phyloP scores from a whole-genome alignment of 2,329 filamentous ascomycete genomes.

The Dactylella cylindrospora region DNA sequence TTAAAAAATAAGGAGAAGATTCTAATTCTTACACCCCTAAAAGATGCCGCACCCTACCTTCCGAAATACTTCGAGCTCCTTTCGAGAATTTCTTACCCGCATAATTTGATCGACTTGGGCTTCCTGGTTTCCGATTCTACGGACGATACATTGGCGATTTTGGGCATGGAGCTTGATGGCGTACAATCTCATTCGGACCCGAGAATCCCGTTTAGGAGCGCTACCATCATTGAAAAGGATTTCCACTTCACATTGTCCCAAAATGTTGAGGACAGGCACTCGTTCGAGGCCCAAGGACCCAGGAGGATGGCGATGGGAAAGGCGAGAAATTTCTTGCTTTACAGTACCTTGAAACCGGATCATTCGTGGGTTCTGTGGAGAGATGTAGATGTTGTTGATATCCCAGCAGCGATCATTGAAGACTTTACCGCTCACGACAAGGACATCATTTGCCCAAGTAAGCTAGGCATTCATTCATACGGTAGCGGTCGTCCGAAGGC shows the following conservation, averaged over 20 bases:
- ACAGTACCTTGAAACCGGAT: constrained; percentile 80
- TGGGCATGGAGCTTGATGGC: constrained; percentile 80
- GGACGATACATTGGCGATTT: constrained; percentile 86
- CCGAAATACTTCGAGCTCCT: constrained; percentile 92
- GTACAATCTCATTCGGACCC: constrained; percentile 75
- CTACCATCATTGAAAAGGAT: constrained; percentile 84
- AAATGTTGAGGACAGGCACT: constrained; percentile 77
- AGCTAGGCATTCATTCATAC: no score
- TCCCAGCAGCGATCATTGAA: constrained; percentile 81
- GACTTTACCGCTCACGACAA: constrained; percentile 93
- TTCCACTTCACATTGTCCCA: constrained; percentile 77
- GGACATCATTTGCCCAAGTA: constrained; percentile 93
- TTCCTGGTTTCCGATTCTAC: constrained; percentile 91
- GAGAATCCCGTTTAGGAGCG: constrained; percentile 80
- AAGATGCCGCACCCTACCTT: constrained; percentile 80
- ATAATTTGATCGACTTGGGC: constrained; percentile 89
- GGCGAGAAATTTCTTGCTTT: constrained; percentile 88
- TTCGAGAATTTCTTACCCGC: constrained; percentile 85
- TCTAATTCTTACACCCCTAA: constrained; percentile 87
- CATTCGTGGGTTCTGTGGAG: constrained; percentile 99
- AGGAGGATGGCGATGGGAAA: constrained; percentile 85
- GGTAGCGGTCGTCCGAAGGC: no score
- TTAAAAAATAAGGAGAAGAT: constrained; percentile 79
- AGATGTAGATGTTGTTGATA: constrained; percentile 94
- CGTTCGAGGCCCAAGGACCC: constrained; percentile 82